phyloP scores from a whole-genome alignment of 768 basidiomycete species.

The Suillus weaverae region DNA sequence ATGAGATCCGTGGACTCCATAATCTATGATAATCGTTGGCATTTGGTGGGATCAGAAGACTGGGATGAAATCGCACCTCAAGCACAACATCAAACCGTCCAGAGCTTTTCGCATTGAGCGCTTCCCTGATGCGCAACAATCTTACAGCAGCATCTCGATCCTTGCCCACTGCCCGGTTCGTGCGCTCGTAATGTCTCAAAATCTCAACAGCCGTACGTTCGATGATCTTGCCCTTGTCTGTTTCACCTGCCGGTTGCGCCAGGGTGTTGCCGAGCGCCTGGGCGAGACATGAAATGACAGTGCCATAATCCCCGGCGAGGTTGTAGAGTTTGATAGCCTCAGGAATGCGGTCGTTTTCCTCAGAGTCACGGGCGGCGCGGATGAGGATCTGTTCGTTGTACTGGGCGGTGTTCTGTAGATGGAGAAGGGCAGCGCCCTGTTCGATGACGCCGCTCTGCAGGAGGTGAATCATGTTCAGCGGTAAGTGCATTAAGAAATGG shows the following conservation, averaged over 20 bases:
- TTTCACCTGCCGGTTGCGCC: constrained; percentile 52
- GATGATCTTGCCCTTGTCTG: constrained; percentile 61
- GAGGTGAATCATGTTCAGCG: constrained; percentile 3
- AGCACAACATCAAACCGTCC: constrained; percentile 77
- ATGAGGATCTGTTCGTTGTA: constrained; percentile 84
- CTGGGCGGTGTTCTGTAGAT: constrained; percentile 60
- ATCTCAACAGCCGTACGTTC: constrained; percentile 80
- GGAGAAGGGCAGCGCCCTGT: constrained; percentile 74
- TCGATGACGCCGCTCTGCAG: constrained; percentile 83
- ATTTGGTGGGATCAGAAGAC: not conserved
- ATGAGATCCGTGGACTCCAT: constrained; percentile 87
- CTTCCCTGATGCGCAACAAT: constrained; percentile 79
- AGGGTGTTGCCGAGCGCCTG: constrained; percentile 85
- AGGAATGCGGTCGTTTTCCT: constrained; percentile 79
- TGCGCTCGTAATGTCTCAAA: constrained; percentile 76
- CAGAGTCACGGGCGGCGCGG: constrained; percentile 77
- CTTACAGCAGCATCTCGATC: constrained; percentile 74
- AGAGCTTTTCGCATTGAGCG: constrained; percentile 69
- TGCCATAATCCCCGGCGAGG: constrained; percentile 86
- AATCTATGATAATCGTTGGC: constrained; percentile 45
- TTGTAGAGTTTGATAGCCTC: constrained; percentile 97
- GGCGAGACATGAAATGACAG: constrained; percentile 86
- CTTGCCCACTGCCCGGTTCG: constrained; percentile 68
- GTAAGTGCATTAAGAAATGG: not conserved
- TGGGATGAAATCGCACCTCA: constrained; percentile 55